phyloP scores from a whole-genome alignment of 2,329 filamentous ascomycete species.

The Drechslera avenae region DNA sequence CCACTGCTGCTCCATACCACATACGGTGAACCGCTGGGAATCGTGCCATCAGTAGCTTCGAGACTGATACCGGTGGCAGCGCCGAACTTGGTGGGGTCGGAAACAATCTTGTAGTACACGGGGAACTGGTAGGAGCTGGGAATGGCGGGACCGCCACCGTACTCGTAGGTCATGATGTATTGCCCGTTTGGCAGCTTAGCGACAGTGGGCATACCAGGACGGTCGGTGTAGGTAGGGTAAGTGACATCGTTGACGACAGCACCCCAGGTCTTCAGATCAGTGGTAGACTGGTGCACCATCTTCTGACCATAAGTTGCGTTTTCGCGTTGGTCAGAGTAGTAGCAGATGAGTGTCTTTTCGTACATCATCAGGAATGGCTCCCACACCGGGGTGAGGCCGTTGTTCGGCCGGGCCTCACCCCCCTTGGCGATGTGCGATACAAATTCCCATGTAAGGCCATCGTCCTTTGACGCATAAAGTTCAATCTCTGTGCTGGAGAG shows the following conservation, averaged over 20 bases:
- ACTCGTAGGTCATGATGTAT: constrained; percentile 70
- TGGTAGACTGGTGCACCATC: constrained; percentile 66
- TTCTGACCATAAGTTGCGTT: constrained; percentile 68
- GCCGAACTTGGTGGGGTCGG: constrained; percentile 55
- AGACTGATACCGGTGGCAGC: constrained; percentile 50
- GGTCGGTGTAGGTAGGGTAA: constrained; percentile 65
- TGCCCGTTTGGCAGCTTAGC: constrained; percentile 62
- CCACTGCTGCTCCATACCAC: constrained; percentile 57
- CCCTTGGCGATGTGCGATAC: constrained; percentile 69
- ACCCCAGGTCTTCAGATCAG: constrained; percentile 65
- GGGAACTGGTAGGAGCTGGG: constrained; percentile 52
- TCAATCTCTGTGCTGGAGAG: constrained; percentile 70
- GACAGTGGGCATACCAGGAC: constrained; percentile 72
- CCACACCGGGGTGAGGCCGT: constrained; percentile 72
- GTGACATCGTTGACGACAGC: constrained; percentile 65
- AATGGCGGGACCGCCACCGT: constrained; percentile 55
- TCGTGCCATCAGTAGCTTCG: constrained; percentile 52
- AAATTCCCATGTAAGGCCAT: constrained; percentile 68
- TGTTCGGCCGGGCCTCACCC: constrained; percentile 65
- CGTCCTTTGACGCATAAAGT: constrained; percentile 68
- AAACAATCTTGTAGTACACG: constrained; percentile 58
- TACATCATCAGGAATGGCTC: constrained; percentile 70
- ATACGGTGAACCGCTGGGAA: constrained; percentile 57
- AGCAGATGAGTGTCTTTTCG: constrained; percentile 65
- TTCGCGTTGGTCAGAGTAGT: constrained; percentile 74